Percentiles rank a stretch among this genome's conserved stretches.
These are phyloP conservation scores for Sclerotinia subarctica DNA, from an alignment of 2,329 filamentous ascomycete genomes.

Conservation along the genomic window DNA sequence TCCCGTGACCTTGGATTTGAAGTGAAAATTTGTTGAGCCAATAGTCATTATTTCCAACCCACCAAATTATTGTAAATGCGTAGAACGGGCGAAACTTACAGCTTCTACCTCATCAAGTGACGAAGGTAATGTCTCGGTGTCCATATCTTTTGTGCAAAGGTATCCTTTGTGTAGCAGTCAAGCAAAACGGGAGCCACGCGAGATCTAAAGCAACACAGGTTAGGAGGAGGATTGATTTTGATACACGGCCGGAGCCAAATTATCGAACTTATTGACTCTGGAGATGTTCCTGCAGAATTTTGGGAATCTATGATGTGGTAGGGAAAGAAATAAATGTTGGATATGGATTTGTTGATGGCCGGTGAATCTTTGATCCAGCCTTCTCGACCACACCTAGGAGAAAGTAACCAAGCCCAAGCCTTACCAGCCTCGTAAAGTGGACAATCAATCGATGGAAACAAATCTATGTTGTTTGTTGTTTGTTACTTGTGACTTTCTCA, in stretches of 20 bases:
- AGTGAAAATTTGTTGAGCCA: background rate
- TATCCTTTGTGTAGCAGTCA: background rate
- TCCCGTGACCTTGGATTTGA: background rate
- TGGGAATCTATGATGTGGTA: background rate
- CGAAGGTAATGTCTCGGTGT: conserved; percentile 29
- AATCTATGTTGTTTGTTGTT: background rate
- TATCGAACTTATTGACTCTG: background rate
- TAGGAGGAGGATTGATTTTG: conserved; percentile 1
- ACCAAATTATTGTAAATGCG: background rate
- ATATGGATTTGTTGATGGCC: background rate
- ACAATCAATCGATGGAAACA: background rate
- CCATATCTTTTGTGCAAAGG: conserved; percentile 14
- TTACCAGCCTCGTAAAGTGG: conserved; percentile 12
- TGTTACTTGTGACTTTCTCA: background rate
- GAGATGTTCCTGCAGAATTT: background rate
- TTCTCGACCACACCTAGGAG: background rate
- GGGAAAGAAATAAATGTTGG: background rate
- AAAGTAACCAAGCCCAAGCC: background rate
- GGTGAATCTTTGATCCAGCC: conserved; percentile 5
- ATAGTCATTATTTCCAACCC: background rate
- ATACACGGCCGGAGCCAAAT: conserved; percentile 5
- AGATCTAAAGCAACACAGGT: background rate
- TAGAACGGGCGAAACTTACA: conserved; percentile 27
- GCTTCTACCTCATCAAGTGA: conserved; percentile 36
- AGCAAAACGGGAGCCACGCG: conserved; percentile 5